A percentile compares a stretch with the other conserved stretches of the same genome.
phyloP scores from a whole-genome alignment of 1,284 basidiomycete genomes.

The Puccinia novopanici region DNA sequence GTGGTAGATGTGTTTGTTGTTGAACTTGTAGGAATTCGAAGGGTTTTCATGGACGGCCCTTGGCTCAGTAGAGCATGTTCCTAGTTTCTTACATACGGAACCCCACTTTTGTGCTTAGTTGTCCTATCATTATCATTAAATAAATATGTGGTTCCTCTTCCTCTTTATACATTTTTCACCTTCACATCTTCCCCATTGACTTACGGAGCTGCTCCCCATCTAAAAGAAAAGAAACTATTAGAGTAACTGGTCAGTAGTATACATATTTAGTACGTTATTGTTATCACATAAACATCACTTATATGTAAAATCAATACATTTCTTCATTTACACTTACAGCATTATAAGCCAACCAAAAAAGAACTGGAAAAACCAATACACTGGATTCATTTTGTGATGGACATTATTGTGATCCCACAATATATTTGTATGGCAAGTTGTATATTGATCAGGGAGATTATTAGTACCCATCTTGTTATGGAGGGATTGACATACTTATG shows the following conservation, averaged over 20 bases:
- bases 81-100: neutral
- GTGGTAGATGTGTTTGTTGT: neutral
- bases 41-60: slow-evolving; percentile 77
- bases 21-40: slow-evolving; percentile 70
- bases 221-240: neutral
- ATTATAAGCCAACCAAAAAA: neutral
- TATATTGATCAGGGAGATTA: too few species aligned
- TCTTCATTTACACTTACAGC: too few species aligned
- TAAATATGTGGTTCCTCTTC: neutral
- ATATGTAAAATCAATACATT: too few species aligned
- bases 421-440: too few species aligned
- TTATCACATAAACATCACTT: too few species aligned
- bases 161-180: neutral
- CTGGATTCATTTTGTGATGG: too few species aligned
- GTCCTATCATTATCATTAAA: neutral
- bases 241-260: neutral
- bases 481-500: too few species aligned
- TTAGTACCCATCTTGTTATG: too few species aligned
- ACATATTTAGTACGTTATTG: too few species aligned
- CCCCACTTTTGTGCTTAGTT: neutral
- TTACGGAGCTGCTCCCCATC: neutral
- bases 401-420: too few species aligned
- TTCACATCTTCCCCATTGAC: neutral
- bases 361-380: neutral
- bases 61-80: slow-evolving; percentile 28